Evolutionary conservation across 371 early-diverging fungal genomes (phyloP), one percentile per base, ranked within the genome.

Genomic region (Saksenaea vasiformis): DNA sequence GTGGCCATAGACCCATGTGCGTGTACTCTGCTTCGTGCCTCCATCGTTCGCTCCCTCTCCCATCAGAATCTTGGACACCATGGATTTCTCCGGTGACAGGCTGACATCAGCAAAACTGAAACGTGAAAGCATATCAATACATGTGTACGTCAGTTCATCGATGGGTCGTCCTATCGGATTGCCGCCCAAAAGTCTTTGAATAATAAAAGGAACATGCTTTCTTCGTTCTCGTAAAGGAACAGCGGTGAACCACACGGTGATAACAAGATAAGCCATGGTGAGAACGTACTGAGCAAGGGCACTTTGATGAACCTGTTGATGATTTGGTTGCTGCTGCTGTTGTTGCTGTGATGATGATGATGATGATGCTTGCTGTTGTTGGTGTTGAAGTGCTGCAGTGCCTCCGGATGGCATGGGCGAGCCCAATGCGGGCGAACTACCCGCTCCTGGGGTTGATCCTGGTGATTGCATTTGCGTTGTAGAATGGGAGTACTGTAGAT

Each of bases 111-210:
- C 87, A 75, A 84, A 94, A 19, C 92, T 81, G 73, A 93, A 92
- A 19, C 94, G 88, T 14, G 94, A 84, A 19, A 98, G 77, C 93
- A 97, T 93, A 66, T 98, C 98, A 67, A 98, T 80, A 59, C 95
- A 95, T 9, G 96, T 90, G 65, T 91, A 92, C 0, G 91, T 89
- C 51, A 86, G 90, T 68, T 94, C 96, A 66, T 92, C 92, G 54
- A 93, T 79, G 2, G 66, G 31, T 38, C 72, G 67, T 0, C 77
- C 67, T 17, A 68, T 61, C 0, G 79, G 79, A 22, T 83, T 87
- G 38, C 70, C 71, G 17, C 80, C 72, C 9, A 93, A 68, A n/a
- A 95, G 79, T 35, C 89, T 84, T 31, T 89, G 85, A 22, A 93
- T 80, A 36, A 95, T 93, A 61, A 91, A 93, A 0, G 91, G 85